Evolutionary conservation across 768 basidiomycete genomes (phyloP), one percentile per base, ranked within the genome.

Genomic region (Hericium alpestre): DNA sequence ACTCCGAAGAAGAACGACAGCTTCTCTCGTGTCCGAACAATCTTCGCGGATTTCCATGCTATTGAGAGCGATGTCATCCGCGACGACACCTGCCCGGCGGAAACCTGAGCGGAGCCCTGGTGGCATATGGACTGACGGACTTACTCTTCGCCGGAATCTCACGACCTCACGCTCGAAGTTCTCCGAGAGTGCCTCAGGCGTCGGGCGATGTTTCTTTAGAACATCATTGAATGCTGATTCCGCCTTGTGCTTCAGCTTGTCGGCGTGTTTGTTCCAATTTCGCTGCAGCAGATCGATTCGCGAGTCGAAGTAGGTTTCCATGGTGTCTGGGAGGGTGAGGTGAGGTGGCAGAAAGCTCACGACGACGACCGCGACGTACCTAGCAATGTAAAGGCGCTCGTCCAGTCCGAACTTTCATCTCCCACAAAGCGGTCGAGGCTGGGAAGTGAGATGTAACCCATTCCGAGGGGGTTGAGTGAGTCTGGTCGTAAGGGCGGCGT

Each of bases 221-320:
- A 70, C 57, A 20, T 69, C 68, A 37, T 69, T 68, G 20, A 82
- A 65, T 3, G 85, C 83, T 63, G 86, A 84, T 63, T 90, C 90
- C 0, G 93, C 93, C 62, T 82, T 82, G 68, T 80, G 72, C 74
- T 90, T 93, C 55, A 96, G 76, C 50, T 81, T 77, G 59, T 93
- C 89, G 62, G 89, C 83, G 65, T 93, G 92, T 56, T 87, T 93
- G 70, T 90, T 87, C 27, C 95, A 78, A 57, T 83, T 83, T 43
- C 93, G 83, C 68, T 95, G 89, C 3, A 90, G 70, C 15, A 91
- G 76, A 67, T 90, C 89, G 60, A 90, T 74, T 67, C 89, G 86
- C 1, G 93, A 92, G 73, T 97, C 93, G 67, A 93, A 95, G 67
- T 87, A 96, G 0, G 93, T 96, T 72, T 96, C 93, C 69, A 93